Evolutionary conservation across 2,329 filamentous ascomycete genomes (phyloP).

Genomic region (Camillea tinctor): DNA sequence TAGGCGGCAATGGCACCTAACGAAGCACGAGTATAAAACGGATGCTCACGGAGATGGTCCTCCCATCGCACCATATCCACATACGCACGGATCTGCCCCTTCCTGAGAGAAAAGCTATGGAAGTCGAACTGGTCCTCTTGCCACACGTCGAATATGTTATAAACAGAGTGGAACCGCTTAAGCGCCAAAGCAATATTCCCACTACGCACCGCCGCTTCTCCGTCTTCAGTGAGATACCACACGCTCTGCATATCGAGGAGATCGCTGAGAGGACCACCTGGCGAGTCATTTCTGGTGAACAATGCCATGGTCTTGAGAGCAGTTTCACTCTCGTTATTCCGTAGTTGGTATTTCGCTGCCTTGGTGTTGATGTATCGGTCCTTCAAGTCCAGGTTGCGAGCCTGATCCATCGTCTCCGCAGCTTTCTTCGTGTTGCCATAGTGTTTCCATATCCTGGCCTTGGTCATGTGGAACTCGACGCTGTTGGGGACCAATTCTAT

Average conservation of each 20-base stretch:
- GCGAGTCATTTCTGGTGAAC: conserved; percentile 89
- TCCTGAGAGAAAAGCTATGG: conserved; percentile 94
- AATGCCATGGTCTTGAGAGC: conserved; percentile 87
- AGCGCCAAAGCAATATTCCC: conserved; percentile 81
- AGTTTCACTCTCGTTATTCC: conserved; percentile 85
- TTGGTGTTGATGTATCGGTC: conserved; percentile 99
- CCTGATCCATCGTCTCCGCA: conserved; percentile 83
- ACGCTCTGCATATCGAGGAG: conserved; percentile 98
- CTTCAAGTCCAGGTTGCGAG: conserved; percentile 79
- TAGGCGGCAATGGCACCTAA: conserved; percentile 80
- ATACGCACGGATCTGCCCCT: conserved; percentile 93
- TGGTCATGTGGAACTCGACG: conserved; percentile 92
- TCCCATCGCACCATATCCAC: conserved; percentile 97
- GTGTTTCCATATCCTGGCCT: conserved; percentile 93
- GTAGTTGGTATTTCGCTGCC: conserved; percentile 91
- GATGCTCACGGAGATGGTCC: conserved; percentile 85
- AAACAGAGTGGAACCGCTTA: conserved; percentile 86
- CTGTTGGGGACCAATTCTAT: conserved; percentile 76
- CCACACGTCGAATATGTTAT: conserved; percentile 95
- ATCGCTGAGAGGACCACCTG: conserved; percentile 84
- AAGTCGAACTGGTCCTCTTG: conserved; percentile 99
- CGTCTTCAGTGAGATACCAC: conserved; percentile 96
- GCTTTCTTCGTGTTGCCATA: conserved; percentile 76
- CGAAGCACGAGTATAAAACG: conserved; percentile 85
- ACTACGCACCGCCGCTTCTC: conserved; percentile 81